Evolutionary conservation across 768 basidiomycete genomes (phyloP).

Genomic region (Bullera alba): DNA sequence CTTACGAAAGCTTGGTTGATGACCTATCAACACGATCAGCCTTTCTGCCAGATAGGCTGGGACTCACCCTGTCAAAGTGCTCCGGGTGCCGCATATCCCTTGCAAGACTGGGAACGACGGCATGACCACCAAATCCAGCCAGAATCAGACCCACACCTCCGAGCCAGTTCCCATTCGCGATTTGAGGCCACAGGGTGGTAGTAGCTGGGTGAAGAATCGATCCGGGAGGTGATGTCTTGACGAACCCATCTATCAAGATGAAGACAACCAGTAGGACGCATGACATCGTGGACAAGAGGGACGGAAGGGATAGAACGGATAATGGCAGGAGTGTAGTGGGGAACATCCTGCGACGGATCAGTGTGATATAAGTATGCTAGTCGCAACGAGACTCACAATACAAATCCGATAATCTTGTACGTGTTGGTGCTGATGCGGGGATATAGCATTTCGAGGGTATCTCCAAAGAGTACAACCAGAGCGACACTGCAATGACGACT

Average conservation of each 20-base stretch:
- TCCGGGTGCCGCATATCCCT: slow-evolving; percentile 80
- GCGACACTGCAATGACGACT: slow-evolving; percentile 53
- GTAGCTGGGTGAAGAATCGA: slow-evolving; percentile 68
- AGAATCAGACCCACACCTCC: slow-evolving; percentile 83
- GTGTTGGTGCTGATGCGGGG: slow-evolving; percentile 61
- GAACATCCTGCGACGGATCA: slow-evolving; percentile 54
- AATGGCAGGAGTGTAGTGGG: slow-evolving; percentile 82
- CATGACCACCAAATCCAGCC: slow-evolving; percentile 91
- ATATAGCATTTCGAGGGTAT: slow-evolving; percentile 68
- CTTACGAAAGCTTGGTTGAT: slow-evolving; percentile 79
- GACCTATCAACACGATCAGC: slow-evolving; percentile 4
- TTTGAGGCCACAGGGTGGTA: slow-evolving; percentile 59
- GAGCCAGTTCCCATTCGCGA: slow-evolving; percentile 55
- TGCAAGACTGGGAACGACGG: slow-evolving; percentile 81
- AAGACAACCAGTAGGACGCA: slow-evolving; percentile 67
- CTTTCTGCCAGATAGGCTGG: background rate
- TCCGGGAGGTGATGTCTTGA: slow-evolving; percentile 52
- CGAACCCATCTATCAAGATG: slow-evolving; percentile 72
- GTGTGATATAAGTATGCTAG: background rate
- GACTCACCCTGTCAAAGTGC: slow-evolving; percentile 63
- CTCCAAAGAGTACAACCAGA: slow-evolving; percentile 81
- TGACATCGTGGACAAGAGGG: slow-evolving; percentile 67
- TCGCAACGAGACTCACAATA: slow-evolving; percentile 52
- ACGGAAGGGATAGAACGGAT: slow-evolving; percentile 77
- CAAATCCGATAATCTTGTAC: slow-evolving; percentile 67